phyloP scores from a whole-genome alignment of 148 eudicot species.

The Cornus florida region DNA sequence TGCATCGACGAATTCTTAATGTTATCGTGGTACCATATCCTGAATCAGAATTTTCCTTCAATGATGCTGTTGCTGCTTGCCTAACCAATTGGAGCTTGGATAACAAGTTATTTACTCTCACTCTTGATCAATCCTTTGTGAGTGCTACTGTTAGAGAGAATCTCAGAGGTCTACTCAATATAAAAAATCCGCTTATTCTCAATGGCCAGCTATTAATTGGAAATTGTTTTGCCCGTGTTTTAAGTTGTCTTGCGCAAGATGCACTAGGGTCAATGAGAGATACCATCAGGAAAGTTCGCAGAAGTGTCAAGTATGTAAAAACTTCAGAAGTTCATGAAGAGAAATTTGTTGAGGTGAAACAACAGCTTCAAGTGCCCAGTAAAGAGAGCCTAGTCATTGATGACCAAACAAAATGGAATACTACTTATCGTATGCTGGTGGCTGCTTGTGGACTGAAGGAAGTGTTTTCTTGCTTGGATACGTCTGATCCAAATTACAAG shows the following conservation, averaged over 20 bases:
- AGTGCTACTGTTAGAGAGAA: conserved; percentile 46
- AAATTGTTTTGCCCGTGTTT: conserved; percentile 66
- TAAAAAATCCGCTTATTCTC: conserved; percentile 46
- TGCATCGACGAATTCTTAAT: conserved; percentile 61
- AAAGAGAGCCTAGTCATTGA: conserved; percentile 56
- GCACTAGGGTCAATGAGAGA: conserved; percentile 44
- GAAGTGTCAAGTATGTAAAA: conserved; percentile 69
- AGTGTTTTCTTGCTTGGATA: conserved; percentile 64
- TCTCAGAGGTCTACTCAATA: conserved; percentile 63
- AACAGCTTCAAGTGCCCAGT: conserved; percentile 63
- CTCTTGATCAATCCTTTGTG: conserved; percentile 64
- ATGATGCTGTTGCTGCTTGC: conserved; percentile 62
- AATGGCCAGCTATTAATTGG: conserved; percentile 65
- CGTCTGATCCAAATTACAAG: conserved; percentile 51
- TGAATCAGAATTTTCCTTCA: conserved; percentile 66
- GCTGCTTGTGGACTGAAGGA: conserved; percentile 68
- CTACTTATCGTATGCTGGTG: conserved; percentile 80
- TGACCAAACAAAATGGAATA: conserved; percentile 64
- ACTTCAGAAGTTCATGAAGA: conserved; percentile 42
- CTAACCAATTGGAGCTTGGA: conserved; percentile 67
- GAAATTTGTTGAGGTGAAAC: conserved; percentile 45
- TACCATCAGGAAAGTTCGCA: conserved; percentile 63
- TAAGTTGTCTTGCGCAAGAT: conserved; percentile 58
- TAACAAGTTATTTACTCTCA: conserved; percentile 66
- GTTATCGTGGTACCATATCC: conserved; percentile 59